These are phyloP conservation scores for Pseudopithomyces maydicus DNA, from an alignment of 2,329 filamentous ascomycete species.

Conservation along the genomic window DNA sequence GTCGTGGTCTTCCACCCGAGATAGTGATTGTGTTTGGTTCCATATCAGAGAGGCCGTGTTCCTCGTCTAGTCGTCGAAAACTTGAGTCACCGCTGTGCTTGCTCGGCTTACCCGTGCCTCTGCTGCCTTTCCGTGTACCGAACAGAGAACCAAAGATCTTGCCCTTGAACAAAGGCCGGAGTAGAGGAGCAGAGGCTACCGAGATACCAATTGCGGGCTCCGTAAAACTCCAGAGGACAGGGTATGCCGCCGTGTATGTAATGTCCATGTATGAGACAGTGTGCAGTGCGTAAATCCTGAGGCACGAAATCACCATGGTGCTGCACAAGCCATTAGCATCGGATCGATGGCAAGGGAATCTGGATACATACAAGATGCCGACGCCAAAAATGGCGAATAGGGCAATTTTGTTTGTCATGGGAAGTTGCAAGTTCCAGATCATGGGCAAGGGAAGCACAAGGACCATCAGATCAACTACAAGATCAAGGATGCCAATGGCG, in stretches of 20 bases:
- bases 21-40: neutral
- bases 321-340: constrained; percentile 2
- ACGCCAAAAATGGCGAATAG: constrained; percentile 16
- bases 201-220: constrained; percentile 16
- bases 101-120: neutral
- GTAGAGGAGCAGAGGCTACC: constrained; percentile 14
- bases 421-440: constrained; percentile 13
- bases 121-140: neutral
- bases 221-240: constrained; percentile 9
- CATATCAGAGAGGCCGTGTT: neutral
- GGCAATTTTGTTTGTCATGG: constrained; percentile 13
- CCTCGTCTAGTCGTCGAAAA: neutral
- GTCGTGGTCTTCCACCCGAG: neutral
- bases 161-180: constrained; percentile 9
- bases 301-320: constrained; percentile 13
- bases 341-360: neutral
- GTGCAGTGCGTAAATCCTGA: constrained; percentile 8
- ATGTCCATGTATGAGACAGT: constrained; percentile 5
- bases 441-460: constrained; percentile 15
- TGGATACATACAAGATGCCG: constrained; percentile 11
- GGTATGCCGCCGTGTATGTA: constrained; percentile 12
- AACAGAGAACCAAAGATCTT: neutral
- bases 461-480: constrained; percentile 13
- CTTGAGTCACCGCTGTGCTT: neutral
- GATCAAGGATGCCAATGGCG: constrained; percentile 13